Conservation (phyloP, 371 early-diverging fungal genomes). For the Saksenaea oblongispora region DNA sequence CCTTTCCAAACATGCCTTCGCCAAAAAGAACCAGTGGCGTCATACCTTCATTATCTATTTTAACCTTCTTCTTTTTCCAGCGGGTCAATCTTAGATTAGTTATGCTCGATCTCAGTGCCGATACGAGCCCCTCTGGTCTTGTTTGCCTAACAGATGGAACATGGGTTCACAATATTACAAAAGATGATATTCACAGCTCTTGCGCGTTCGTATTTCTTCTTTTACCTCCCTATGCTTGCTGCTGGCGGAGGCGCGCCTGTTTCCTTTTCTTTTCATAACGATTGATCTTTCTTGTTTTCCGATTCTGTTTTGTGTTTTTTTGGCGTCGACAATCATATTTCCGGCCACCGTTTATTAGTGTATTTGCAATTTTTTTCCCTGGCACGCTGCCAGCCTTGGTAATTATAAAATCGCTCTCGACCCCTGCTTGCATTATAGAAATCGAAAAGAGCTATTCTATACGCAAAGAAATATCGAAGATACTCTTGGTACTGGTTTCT, state of each 20-base stretch:
- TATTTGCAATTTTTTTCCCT: neutral
- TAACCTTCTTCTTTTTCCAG: neutral
- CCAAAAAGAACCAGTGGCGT: slow-evolving; percentile 7
- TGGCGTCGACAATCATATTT: neutral
- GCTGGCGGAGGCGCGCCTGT: too few relatives aligned
- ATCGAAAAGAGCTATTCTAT: neutral
- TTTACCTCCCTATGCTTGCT: too few relatives aligned
- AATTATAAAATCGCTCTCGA: neutral
- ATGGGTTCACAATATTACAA: too few relatives aligned
- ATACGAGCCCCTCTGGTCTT: neutral
- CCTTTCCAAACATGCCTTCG: slow-evolving; percentile 8
- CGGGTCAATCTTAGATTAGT: too few relatives aligned
- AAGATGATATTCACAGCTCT: too few relatives aligned
- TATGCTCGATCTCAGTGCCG: neutral
- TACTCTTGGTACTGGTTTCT: neutral
- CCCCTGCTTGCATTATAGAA: neutral
- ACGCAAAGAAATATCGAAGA: neutral
- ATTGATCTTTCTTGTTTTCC: too few relatives aligned
- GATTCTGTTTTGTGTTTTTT: too few relatives aligned
- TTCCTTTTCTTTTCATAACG: too few relatives aligned
- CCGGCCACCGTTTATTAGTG: neutral
- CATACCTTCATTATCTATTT: neutral
- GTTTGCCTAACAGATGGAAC: too few relatives aligned
- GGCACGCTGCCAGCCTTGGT: neutral
- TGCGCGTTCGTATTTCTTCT: too few relatives aligned